Conservation (phyloP, 306 rosid genomes). For the Betula pendula region DNA sequence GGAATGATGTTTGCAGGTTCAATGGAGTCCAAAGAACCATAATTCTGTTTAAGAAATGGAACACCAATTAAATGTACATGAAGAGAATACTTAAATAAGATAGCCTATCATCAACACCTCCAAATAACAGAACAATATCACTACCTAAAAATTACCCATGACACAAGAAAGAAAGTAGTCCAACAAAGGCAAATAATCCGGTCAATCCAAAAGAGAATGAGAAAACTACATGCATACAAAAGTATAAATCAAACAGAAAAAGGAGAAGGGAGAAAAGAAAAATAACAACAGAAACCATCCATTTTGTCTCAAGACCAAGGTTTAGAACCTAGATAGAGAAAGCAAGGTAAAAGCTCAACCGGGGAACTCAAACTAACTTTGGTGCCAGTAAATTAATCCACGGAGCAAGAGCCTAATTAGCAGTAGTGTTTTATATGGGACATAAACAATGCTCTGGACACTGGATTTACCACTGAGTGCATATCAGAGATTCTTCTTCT, state of each 20-base stretch:
- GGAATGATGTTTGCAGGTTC: slow-evolving; percentile 59
- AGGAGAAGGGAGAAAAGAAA: slow-evolving; percentile 5
- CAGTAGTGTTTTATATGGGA: not conserved
- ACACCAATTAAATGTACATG: slow-evolving; percentile 12
- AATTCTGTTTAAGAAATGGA: slow-evolving; percentile 49
- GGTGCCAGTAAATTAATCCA: not conserved
- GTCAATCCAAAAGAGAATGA: slow-evolving; percentile 10
- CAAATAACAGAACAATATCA: not conserved
- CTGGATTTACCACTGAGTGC: not conserved
- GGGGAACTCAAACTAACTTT: not conserved
- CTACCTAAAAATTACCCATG: slow-evolving; percentile 3
- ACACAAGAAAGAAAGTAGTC: not conserved
- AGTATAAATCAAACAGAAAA: slow-evolving; percentile 6
- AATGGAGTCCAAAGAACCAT: slow-evolving; percentile 63
- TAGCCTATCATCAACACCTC: not conserved
- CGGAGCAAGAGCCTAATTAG: not conserved
- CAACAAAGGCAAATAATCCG: not conserved
- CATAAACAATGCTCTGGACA: not conserved
- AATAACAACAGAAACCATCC: slow-evolving; percentile 3
- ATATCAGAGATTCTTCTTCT: too few relatives aligned
- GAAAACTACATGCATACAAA: not conserved
- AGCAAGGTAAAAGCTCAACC: not conserved
- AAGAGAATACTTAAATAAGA: slow-evolving; percentile 17
- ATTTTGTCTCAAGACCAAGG: slow-evolving; percentile 4
- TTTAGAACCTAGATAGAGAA: not conserved